Percentiles rank a stretch among this genome's conserved stretches.
These are phyloP conservation scores for Cystofilobasidium bisporidii DNA, from an alignment of 768 basidiomycete genomes.

Conservation along the genomic window DNA sequence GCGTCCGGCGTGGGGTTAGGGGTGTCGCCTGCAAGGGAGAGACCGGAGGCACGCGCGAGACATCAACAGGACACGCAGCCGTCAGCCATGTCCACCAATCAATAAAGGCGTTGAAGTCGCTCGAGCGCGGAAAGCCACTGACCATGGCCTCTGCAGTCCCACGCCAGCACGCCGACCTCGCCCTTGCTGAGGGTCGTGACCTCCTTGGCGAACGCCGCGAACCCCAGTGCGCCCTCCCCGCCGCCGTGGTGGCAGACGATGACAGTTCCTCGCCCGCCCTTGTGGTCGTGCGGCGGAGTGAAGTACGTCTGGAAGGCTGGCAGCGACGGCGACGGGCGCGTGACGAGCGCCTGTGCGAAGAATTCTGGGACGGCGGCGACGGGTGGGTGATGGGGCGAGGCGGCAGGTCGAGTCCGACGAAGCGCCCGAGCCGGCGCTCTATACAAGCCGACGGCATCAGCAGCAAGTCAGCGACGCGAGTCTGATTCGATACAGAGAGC, in stretches of 20 bases:
- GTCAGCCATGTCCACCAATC: too few species aligned
- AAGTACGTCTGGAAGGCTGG: slow-evolving; percentile 76
- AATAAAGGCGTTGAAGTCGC: too few species aligned
- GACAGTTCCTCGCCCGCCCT: slow-evolving; percentile 47
- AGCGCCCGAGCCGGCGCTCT: not conserved
- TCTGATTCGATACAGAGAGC: too few species aligned
- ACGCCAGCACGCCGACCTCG: slow-evolving; percentile 67
- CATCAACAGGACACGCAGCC: too few species aligned
- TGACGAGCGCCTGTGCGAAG: slow-evolving; percentile 14
- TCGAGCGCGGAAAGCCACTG: too few species aligned
- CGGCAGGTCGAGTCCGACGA: not conserved
- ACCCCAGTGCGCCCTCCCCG: slow-evolving; percentile 82
- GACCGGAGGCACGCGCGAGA: too few species aligned
- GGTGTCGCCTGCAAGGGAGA: not conserved
- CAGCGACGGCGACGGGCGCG: not conserved
- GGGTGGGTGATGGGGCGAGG: not conserved
- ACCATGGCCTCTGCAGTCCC: slow-evolving; percentile 87
- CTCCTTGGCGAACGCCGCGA: slow-evolving; percentile 82
- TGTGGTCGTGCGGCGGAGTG: slow-evolving; percentile 49
- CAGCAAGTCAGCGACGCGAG: too few species aligned
- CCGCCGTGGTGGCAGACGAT: slow-evolving; percentile 93
- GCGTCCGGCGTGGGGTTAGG: slow-evolving; percentile 31
- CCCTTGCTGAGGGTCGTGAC: slow-evolving; percentile 52
- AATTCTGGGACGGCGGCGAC: slow-evolving; percentile 15
- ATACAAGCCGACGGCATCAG: not conserved